phyloP scores from a whole-genome alignment of 352 stramenopile genomes.

The Globisporangium emineosum region DNA sequence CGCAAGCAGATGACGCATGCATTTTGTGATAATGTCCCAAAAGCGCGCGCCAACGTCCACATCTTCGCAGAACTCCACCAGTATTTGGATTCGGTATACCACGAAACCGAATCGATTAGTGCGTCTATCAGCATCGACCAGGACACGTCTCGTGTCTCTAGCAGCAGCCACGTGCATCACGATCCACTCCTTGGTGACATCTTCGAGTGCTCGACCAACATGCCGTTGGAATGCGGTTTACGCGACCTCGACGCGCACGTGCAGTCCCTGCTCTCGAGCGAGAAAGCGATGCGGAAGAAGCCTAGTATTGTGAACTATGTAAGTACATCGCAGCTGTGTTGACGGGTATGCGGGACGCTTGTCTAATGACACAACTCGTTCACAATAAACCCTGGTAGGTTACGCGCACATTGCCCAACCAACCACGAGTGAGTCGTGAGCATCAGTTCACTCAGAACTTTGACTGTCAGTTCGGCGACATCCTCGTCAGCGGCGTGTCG shows the following conservation, averaged over 20 bases:
- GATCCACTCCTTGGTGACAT: neutral
- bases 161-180: constrained; percentile 6
- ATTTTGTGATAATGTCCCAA: neutral
- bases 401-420: neutral
- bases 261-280: neutral
- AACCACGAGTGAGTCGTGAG: neutral
- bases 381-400: too few relatives aligned
- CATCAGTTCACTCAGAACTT: neutral
- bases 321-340: neutral
- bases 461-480: neutral
- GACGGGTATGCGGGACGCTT: too few relatives aligned
- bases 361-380: too few relatives aligned
- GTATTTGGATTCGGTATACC: neutral
- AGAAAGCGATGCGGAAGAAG: neutral
- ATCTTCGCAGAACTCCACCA: neutral
- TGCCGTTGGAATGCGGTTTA: neutral
- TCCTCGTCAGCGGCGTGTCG: constrained; percentile 5
- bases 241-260: neutral
- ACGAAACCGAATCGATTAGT: neutral
- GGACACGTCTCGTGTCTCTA: constrained; percentile 7
- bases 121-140: neutral
- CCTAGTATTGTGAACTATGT: neutral
- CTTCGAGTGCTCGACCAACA: constrained; percentile 9
- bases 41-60: neutral
- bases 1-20: too few relatives aligned